Evolutionary conservation across 1,139 yeast species (phyloP), one percentile per base, ranked within the genome.

Genomic region (Suzukiozyma palmioleophila): DNA sequence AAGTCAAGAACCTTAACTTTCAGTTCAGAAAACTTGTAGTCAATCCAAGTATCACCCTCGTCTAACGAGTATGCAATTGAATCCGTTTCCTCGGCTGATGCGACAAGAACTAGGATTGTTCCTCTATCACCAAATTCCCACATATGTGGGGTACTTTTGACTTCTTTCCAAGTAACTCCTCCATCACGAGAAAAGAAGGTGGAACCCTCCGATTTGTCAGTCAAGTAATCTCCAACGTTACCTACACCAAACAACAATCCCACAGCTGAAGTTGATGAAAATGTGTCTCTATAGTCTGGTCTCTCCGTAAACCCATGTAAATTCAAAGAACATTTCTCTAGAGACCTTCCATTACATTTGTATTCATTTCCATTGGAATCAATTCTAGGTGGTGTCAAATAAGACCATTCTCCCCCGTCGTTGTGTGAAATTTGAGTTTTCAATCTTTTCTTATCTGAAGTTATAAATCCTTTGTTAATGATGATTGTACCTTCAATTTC

Each of bases 61-160:
- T 92, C 92, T 22, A 81, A 59, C 0, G 97, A 84, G 52, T 81
- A 90, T 1, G 64, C 52, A 2, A 92, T 45, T 0, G 64, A 59
- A 45, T 87, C 71, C 0, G 96, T 83, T 24, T 68, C 65, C 3
- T 75, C 77, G 8, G 59, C 65, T 16, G 77, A 77, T 38, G 78
- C 70, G 3, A 84, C 92, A 37, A 90, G 60, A 1, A 85, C 88
- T 43, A 92, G 64, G 32, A 94, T 75, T 1, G 96, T 81, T 7
- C 99, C 98, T 49, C 89, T 84, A 57, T 94, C 98, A 43, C 97
- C 98, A 60, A 73, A 92, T 59, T 90, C 97, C 97, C 97, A 94
- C 78, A 84, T 84, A 53, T 76, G 75, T 0, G 78, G 75, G 1
- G 95, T 95, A 46, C 83, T 77, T 39, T 64, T 73, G 22, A 89